Evolutionary conservation across 805 yeast genomes (phyloP).

Genomic region (Suhomyces kilbournensis): DNA sequence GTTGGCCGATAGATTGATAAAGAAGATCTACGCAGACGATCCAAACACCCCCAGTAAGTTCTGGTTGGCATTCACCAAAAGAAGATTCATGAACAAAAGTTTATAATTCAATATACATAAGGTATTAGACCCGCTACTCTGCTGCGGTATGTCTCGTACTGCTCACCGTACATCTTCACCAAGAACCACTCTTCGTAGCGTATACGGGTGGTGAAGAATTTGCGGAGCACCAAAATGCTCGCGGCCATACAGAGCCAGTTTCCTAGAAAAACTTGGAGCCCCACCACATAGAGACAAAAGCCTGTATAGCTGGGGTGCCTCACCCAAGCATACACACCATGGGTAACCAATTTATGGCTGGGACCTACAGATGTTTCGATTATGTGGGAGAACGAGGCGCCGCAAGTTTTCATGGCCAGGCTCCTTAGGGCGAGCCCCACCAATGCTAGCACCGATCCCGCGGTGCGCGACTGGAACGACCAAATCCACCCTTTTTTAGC

Average conservation of each 20-base stretch:
- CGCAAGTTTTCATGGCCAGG: slow-evolving; percentile 32
- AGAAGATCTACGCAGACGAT: slow-evolving; percentile 64
- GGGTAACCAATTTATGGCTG: slow-evolving; percentile 22
- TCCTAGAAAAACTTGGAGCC: slow-evolving; percentile 26
- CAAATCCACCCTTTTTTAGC: slow-evolving; percentile 1
- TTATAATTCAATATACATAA: slow-evolving; percentile 36
- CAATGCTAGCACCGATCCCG: slow-evolving; percentile 16
- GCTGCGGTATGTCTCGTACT: slow-evolving; percentile 23
- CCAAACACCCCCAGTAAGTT: slow-evolving; percentile 70
- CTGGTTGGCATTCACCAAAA: slow-evolving; percentile 95
- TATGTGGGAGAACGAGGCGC: slow-evolving; percentile 34
- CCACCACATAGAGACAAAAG: slow-evolving; percentile 31
- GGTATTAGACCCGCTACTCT: slow-evolving; percentile 30
- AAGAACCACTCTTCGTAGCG: slow-evolving; percentile 35
- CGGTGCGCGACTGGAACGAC: neutral
- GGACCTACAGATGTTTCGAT: slow-evolving; percentile 17
- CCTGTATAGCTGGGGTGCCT: slow-evolving; percentile 43
- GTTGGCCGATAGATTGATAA: slow-evolving; percentile 74
- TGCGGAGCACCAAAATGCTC: slow-evolving; percentile 15
- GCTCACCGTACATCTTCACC: slow-evolving; percentile 23
- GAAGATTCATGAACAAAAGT: slow-evolving; percentile 93
- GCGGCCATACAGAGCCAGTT: slow-evolving; percentile 19
- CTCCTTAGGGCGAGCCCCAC: slow-evolving; percentile 26
- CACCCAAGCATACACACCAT: slow-evolving; percentile 27
- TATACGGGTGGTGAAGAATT: slow-evolving; percentile 30